Percentiles rank a stretch among this genome's conserved stretches.
phyloP scores from a whole-genome alignment of 176 grass and related monocot species.

The Chloris gayana region DNA sequence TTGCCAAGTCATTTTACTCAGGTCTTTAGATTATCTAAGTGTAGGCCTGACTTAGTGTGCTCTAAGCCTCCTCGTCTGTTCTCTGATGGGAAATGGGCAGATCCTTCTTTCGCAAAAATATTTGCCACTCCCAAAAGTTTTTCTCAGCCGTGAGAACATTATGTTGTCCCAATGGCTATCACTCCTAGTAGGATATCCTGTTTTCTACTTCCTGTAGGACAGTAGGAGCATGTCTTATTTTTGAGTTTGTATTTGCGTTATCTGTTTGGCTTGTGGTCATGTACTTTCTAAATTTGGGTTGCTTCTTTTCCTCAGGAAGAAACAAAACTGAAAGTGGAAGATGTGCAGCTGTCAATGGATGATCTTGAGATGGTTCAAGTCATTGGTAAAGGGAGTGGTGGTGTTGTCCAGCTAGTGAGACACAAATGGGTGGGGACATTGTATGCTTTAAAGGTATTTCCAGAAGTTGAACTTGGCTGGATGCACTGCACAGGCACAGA shows the following conservation, averaged over 20 bases:
- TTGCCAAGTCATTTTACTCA: background rate
- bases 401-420: conserved; percentile 80
- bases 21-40: background rate
- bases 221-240: conserved; percentile 32
- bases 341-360: conserved; percentile 77
- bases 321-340: conserved; percentile 68
- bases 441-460: conserved; percentile 87
- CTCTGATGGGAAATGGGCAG: background rate
- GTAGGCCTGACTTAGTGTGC: background rate
- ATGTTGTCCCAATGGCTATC: background rate
- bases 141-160: background rate
- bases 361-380: conserved; percentile 94
- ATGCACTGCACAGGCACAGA: background rate
- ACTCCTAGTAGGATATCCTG: background rate
- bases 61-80: background rate
- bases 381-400: conserved; percentile 95
- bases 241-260: conserved; percentile 7
- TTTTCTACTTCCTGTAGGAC: background rate
- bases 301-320: conserved; percentile 34
- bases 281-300: conserved; percentile 21
- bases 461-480: too few species aligned
- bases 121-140: background rate
- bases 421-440: conserved; percentile 94
- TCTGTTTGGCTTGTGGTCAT: conserved; percentile 11
- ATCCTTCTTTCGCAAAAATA: background rate